Base-by-base conservation (phyloP, 441 rosid genomes). In the Populus trichocarpa region DNA sequence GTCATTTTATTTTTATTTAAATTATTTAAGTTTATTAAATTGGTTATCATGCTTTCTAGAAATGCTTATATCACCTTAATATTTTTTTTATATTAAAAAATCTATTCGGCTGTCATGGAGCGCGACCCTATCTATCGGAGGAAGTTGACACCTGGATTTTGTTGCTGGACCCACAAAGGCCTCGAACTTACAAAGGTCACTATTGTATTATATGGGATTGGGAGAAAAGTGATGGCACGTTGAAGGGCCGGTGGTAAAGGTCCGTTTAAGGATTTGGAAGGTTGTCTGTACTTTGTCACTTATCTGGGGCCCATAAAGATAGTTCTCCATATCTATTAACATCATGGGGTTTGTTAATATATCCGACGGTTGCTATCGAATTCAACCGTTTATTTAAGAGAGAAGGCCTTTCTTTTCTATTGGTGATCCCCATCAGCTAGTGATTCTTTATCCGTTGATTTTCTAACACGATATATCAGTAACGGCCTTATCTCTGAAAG, bases 281-380 rank as follows among this genome's bases (percentile, higher is more conserved):
- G 42, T 5, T 38, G 26, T 38, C 11, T 40, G 50, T 40, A 40
- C 50, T 40, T 11, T 3, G 42, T 69, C 22, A 40, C 7, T 71
- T 71, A 1, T 8, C 23, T 8, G 32, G 64, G 65, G 36, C 1
- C 25, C 73, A 14, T 14, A 2, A 42, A 42, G 46, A 70, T 25
- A 70, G 11, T 36, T 69, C 7, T 4, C 42, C 20, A 18, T 30
- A 67, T 67, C 18, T 28, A 67, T 46, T 14, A 46, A 46, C 57
- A 46, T 14, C 42, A 18, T 0, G n/a, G 22, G 10, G 9, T 14
- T 42, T 70, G 61, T 42, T 32, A 9, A 70, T 14, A 50, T 35
- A 71, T 71, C 74, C 2, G 22, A 50, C 74, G 65, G 57, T 23
- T 68, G 67, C 57, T 76, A 33, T 76, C 78, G 23, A 66, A 20